phyloP scores from a whole-genome alignment of 106 monocot genomes.

The Cymbidium sinense region DNA sequence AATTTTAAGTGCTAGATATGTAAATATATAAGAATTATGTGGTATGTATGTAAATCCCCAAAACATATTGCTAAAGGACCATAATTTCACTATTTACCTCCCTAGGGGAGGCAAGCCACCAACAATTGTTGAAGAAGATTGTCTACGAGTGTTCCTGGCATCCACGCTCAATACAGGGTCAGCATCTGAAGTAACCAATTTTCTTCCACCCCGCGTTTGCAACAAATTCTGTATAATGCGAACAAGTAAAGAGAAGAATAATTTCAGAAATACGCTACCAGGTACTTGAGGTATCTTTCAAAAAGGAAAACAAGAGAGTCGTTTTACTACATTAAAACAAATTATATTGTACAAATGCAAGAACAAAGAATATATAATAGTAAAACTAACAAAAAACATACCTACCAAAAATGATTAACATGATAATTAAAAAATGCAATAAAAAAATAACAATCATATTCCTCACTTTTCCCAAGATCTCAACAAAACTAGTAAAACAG shows the following conservation, averaged over 20 bases:
- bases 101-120: conserved; percentile 80
- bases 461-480: not conserved
- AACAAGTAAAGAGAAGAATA: not conserved
- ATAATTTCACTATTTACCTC: conserved; percentile 35
- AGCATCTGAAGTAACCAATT: conserved; percentile 35
- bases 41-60: too few species aligned
- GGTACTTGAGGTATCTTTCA: not conserved
- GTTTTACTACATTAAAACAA: not conserved
- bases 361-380: not conserved
- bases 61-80: too few species aligned
- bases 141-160: conserved; percentile 54
- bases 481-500: not conserved
- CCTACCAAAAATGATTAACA: too few species aligned
- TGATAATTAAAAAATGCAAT: not conserved
- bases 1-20: too few species aligned
- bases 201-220: conserved; percentile 72
- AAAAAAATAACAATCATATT: not conserved
- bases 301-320: not conserved
- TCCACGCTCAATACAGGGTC: conserved; percentile 43
- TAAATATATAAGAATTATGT: too few species aligned
- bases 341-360: not conserved
- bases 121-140: conserved; percentile 50
- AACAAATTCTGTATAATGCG: conserved; percentile 50
- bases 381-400: too few species aligned
- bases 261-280: not conserved